Percentiles rank a stretch among this genome's conserved stretches.
Evolutionary conservation across 257 asterid species (phyloP).

Genomic region (Anisodus acutangulus): DNA sequence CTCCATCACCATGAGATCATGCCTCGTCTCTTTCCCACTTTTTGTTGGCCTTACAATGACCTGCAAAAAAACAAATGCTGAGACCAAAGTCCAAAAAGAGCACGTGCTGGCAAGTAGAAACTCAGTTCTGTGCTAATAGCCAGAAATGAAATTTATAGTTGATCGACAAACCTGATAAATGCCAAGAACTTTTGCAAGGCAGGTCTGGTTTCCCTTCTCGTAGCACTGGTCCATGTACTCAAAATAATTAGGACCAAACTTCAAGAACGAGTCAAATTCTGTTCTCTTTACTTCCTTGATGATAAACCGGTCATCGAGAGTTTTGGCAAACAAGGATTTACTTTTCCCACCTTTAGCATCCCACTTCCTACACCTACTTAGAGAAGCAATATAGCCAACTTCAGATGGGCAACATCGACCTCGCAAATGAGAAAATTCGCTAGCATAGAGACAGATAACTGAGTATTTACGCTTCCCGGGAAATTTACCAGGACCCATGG

Average conservation of each 20-base stretch:
- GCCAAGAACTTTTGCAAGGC: slow-evolving; percentile 94
- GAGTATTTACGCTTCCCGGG: slow-evolving; percentile 77
- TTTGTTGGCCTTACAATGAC: slow-evolving; percentile 61
- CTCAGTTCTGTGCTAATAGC: not conserved
- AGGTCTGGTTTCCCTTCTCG: slow-evolving; percentile 79
- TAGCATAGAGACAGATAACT: slow-evolving; percentile 70
- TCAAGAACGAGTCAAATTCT: slow-evolving; percentile 80
- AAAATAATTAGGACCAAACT: slow-evolving; percentile 76
- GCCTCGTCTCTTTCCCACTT: slow-evolving; percentile 76
- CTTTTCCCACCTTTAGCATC: slow-evolving; percentile 98
- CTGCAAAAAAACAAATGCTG: slow-evolving; percentile 42
- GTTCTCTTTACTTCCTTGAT: slow-evolving; percentile 82
- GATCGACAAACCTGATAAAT: slow-evolving; percentile 71
- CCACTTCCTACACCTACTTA: slow-evolving; percentile 89
- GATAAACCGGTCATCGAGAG: slow-evolving; percentile 85
- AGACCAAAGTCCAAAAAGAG: not conserved
- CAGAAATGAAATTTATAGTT: not conserved
- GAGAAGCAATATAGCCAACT: slow-evolving; percentile 74
- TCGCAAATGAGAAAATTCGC: slow-evolving; percentile 64
- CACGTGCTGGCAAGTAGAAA: not conserved
- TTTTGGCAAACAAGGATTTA: slow-evolving; percentile 86
- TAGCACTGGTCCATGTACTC: slow-evolving; percentile 81
- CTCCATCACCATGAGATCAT: slow-evolving; percentile 94
- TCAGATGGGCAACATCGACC: slow-evolving; percentile 84
- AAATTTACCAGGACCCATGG: slow-evolving; percentile 73